Percentiles rank a stretch among this genome's conserved stretches.
Evolutionary conservation across 306 rosid species (phyloP).

Genomic region (Casuarina glauca): DNA sequence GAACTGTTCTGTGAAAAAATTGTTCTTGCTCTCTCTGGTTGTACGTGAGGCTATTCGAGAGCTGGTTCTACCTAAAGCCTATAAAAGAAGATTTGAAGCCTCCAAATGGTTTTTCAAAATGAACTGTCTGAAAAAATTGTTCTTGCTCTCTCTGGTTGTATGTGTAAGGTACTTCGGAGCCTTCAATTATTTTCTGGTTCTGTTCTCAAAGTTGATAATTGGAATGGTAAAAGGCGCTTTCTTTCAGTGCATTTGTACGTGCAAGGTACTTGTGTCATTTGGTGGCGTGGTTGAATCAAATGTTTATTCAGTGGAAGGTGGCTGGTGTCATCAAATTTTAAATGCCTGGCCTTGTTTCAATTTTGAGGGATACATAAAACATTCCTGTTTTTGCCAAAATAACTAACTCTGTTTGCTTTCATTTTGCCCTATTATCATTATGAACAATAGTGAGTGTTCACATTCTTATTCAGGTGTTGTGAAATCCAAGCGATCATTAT

Average conservation of each 20-base stretch:
- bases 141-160: not conserved
- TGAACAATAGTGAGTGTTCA: constrained; percentile 2
- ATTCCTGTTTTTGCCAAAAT: not conserved
- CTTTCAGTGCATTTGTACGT: no score
- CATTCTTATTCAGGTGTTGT: constrained; percentile 60
- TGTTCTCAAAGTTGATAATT: not conserved
- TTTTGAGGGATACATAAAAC: not conserved
- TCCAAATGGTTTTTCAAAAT: not conserved
- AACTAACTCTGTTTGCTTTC: constrained; percentile 1
- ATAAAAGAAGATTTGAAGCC: not conserved
- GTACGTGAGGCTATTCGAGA: not conserved
- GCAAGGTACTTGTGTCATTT: not conserved
- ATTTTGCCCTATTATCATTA: not conserved
- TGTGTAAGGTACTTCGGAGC: not conserved
- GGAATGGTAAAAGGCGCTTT: not conserved
- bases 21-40: not conserved
- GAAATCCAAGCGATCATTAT: constrained; percentile 75
- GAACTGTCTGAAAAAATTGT: not conserved
- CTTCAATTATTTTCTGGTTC: not conserved
- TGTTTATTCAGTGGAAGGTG: not conserved
- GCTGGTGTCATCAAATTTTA: not conserved
- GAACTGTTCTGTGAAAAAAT: not conserved
- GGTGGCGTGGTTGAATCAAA: not conserved
- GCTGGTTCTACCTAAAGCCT: not conserved
- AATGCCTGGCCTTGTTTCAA: not conserved